Evolutionary conservation across 169 alveolate genomes (phyloP).

Genomic region (Perkinsus chesapeaki): DNA sequence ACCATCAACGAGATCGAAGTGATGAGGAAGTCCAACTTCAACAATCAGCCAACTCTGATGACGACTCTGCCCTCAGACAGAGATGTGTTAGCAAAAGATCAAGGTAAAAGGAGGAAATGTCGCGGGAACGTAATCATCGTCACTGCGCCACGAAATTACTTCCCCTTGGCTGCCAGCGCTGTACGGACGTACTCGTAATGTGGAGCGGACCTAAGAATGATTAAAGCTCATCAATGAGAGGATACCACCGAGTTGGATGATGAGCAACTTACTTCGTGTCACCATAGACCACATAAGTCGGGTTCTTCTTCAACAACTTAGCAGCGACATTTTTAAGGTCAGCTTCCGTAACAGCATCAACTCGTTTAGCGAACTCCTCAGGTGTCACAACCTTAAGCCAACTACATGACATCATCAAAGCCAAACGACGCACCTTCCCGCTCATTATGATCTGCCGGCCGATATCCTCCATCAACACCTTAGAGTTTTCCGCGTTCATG

Average conservation of each 20-base stretch:
- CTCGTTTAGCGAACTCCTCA: not conserved
- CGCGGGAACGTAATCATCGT: too few relatives aligned
- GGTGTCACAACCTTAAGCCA: not conserved
- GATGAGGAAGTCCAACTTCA: not conserved
- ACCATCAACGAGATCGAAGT: not conserved
- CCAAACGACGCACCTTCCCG: not conserved
- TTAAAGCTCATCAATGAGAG: not conserved
- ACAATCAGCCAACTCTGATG: not conserved
- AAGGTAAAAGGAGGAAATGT: not conserved
- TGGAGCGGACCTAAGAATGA: not conserved
- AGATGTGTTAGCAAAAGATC: not conserved
- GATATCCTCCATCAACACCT: slow-evolving; percentile 63
- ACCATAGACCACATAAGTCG: not conserved
- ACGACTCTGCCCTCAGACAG: not conserved
- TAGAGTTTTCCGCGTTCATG: slow-evolving; percentile 60
- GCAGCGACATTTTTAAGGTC: not conserved
- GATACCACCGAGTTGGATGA: not conserved
- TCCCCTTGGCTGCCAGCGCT: not conserved
- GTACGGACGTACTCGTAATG: not conserved
- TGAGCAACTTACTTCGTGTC: not conserved
- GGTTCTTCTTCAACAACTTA: not conserved
- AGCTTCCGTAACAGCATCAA: not conserved
- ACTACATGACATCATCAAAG: not conserved
- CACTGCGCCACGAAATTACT: not conserved
- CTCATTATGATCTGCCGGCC: slow-evolving; percentile 63